phyloP scores from a whole-genome alignment of 371 early-diverging fungal genomes.

The Mortierella sp. region DNA sequence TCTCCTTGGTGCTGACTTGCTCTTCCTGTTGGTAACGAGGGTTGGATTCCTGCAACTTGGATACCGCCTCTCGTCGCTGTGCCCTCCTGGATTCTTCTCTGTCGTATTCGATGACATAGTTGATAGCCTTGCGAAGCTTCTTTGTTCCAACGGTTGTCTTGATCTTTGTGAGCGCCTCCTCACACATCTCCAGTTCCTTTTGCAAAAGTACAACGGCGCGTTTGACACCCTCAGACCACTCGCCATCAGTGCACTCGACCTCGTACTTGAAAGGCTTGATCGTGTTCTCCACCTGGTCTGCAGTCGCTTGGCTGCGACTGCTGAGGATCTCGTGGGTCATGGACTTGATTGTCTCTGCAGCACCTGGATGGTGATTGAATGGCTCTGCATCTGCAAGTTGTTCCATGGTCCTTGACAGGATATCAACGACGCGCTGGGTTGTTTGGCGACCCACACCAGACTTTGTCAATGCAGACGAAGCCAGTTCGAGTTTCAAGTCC shows the following conservation, averaged over 20 bases:
- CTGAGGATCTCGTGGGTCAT: slow-evolving; percentile 88
- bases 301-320: slow-evolving; percentile 84
- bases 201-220: slow-evolving; percentile 81
- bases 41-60: slow-evolving; percentile 32
- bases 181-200: slow-evolving; percentile 78
- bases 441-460: slow-evolving; percentile 92
- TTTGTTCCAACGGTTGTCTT: slow-evolving; percentile 81
- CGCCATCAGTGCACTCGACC: slow-evolving; percentile 90
- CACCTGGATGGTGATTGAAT: slow-evolving; percentile 86
- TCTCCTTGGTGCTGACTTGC: background rate
- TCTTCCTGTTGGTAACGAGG: slow-evolving; percentile 22
- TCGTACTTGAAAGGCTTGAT: slow-evolving; percentile 98
- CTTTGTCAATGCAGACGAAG: slow-evolving; percentile 90
- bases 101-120: slow-evolving; percentile 66
- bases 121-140: slow-evolving; percentile 87
- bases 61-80: slow-evolving; percentile 46
- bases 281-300: slow-evolving; percentile 98
- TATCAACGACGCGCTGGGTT: slow-evolving; percentile 92
- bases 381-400: slow-evolving; percentile 83
- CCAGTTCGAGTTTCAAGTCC: slow-evolving; percentile 84
- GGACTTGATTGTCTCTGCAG: slow-evolving; percentile 81
- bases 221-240: slow-evolving; percentile 92
- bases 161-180: slow-evolving; percentile 76
- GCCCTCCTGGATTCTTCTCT: slow-evolving; percentile 64
- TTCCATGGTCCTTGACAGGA: slow-evolving; percentile 85